Base-by-base conservation (phyloP, 768 basidiomycete species). In the Kwoniella dendrophila region DNA sequence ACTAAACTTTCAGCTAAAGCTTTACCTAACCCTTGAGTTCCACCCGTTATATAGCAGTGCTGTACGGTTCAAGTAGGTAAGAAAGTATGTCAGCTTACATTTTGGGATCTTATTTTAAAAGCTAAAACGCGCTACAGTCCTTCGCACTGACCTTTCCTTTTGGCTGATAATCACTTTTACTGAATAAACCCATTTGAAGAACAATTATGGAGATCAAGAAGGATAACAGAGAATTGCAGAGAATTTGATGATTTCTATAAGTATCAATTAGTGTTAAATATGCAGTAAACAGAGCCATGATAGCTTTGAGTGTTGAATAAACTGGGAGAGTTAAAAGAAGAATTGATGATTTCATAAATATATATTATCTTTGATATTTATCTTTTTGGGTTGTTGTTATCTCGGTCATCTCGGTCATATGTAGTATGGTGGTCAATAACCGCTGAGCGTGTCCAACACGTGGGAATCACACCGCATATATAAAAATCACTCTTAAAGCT, bases 31-130 rank as follows among this genome's bases (percentile, higher is more conserved):
- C 92, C 92, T 14, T 86, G 82, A 41, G 87, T 88, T 2, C 90
- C 92, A 2, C 92, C 92, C 0, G 91, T 91, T 18, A 95, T 82
- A 74, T 91, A 90, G 78, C 86, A 86, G 68, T 92, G 90, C 92
- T 94, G 48, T 20, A 53, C 22, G 8, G 1, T 12, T 29, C 20
- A 22, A 33, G 33, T 33, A 20, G n/a, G n/a, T 22, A 18, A 26
- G 30, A 18, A 2, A 5, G 24, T 26, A 26, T 26, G 7, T 7
- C 45, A 40, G 56, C 12, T 14, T 57, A 8, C 22, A 10, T 10
- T 5, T 29, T 38, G 6, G 14, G 49, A 24, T 34, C 18, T 7
- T 22, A n/a, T n/a, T n/a, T n/a, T n/a, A n/a, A n/a, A n/a, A n/a
- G n/a, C n/a, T n/a, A n/a, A n/a, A n/a, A n/a, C n/a, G n/a, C n/a